Evolutionary conservation across 805 yeast species (phyloP).

Genomic region (Nakazawaea pomicola): DNA sequence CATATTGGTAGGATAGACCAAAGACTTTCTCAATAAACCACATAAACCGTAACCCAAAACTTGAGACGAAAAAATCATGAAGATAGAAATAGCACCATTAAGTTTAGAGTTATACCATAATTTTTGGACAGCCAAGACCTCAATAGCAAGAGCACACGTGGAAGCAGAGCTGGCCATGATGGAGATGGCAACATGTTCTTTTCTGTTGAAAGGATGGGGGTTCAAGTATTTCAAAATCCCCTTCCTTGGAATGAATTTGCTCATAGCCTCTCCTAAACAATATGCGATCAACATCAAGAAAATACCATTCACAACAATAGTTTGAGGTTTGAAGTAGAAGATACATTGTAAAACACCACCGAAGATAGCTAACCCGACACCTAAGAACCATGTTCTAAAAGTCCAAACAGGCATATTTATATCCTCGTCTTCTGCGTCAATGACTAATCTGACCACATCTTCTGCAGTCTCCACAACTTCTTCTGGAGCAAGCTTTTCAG

Average conservation of each 20-base stretch:
- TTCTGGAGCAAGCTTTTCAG: neutral
- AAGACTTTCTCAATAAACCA: slow-evolving; percentile 23
- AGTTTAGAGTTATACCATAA: slow-evolving; percentile 24
- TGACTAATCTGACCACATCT: slow-evolving; percentile 21
- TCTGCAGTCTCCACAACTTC: neutral
- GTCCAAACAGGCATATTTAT: slow-evolving; percentile 34
- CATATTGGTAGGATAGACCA: neutral
- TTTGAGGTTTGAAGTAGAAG: slow-evolving; percentile 31
- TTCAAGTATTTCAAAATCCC: slow-evolving; percentile 24
- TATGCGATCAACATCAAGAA: slow-evolving; percentile 26
- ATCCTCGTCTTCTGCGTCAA: slow-evolving; percentile 32
- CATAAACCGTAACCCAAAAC: slow-evolving; percentile 25
- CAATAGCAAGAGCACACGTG: slow-evolving; percentile 25
- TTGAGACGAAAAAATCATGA: slow-evolving; percentile 27
- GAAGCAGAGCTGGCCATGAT: slow-evolving; percentile 30
- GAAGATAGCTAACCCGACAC: slow-evolving; percentile 28
- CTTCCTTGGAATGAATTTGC: slow-evolving; percentile 15
- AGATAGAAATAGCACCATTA: slow-evolving; percentile 25
- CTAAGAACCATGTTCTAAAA: slow-evolving; percentile 28
- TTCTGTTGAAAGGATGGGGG: slow-evolving; percentile 41
- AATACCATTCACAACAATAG: slow-evolving; percentile 27
- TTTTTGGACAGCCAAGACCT: slow-evolving; percentile 28
- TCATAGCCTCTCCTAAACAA: slow-evolving; percentile 25
- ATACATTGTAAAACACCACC: slow-evolving; percentile 31
- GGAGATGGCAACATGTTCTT: slow-evolving; percentile 39